Evolutionary conservation across 2,329 filamentous ascomycete species (phyloP).

Genomic region (Botryosphaeria agaves): DNA sequence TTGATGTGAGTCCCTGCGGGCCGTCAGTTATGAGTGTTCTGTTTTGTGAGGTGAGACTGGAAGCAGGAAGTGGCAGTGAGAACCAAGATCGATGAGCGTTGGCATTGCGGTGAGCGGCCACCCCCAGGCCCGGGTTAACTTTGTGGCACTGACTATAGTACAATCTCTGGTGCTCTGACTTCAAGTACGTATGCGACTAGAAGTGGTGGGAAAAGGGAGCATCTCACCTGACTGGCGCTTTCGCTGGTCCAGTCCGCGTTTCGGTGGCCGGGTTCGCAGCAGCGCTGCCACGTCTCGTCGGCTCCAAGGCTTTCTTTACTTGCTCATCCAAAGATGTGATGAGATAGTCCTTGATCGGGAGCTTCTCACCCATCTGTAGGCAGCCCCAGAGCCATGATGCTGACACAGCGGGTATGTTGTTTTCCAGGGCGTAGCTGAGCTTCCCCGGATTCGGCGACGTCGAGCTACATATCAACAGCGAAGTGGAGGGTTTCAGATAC

Average conservation of each 20-base stretch:
- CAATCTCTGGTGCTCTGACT: too few species aligned
- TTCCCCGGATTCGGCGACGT: slow-evolving; percentile 49
- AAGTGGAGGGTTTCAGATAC: slow-evolving; percentile 51
- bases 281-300: neutral
- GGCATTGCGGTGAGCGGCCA: too few species aligned
- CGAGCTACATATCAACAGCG: slow-evolving; percentile 58
- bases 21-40: too few species aligned
- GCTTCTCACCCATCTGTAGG: slow-evolving; percentile 35
- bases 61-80: too few species aligned
- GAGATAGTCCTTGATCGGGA: slow-evolving; percentile 29
- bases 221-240: neutral
- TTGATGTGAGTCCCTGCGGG: too few species aligned
- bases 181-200: too few species aligned
- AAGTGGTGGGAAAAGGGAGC: neutral
- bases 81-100: too few species aligned
- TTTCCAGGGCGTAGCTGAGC: slow-evolving; percentile 54
- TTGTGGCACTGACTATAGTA: neutral
- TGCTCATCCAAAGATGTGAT: slow-evolving; percentile 6
- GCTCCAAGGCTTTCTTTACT: neutral
- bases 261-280: neutral
- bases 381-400: slow-evolving; percentile 76
- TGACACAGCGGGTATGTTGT: slow-evolving; percentile 65
- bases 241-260: neutral
- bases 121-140: too few species aligned
- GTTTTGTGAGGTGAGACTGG: too few species aligned